These are phyloP conservation scores for Pestalotiopsis fici DNA, from an alignment of 2,329 filamentous ascomycete species.

Conservation along the genomic window DNA sequence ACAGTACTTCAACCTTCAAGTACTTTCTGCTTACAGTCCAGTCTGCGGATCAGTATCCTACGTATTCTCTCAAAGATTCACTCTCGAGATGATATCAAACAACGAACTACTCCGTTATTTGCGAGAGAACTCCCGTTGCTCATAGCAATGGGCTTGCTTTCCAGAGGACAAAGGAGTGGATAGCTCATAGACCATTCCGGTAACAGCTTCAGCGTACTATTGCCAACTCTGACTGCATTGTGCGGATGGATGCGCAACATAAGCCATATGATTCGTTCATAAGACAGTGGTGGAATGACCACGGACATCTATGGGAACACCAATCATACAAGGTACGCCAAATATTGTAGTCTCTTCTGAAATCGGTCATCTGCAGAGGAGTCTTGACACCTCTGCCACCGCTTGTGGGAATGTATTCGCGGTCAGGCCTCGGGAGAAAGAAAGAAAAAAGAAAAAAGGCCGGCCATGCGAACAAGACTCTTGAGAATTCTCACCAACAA, in stretches of 20 bases:
- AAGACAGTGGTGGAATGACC: conserved; percentile 11
- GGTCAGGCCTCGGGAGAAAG: no score
- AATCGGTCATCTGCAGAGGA: not conserved
- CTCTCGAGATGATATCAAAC: not conserved
- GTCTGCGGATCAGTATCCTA: not conserved
- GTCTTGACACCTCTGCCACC: conserved; percentile 6
- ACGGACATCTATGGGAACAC: conserved; percentile 25
- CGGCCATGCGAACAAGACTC: no score
- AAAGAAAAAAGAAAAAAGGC: not conserved
- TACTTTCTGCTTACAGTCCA: not conserved
- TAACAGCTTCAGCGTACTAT: not conserved
- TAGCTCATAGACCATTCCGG: not conserved
- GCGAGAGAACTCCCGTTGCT: not conserved
- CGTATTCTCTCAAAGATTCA: not conserved
- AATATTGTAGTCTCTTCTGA: conserved; percentile 18
- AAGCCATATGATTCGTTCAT: not conserved
- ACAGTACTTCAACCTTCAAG: not conserved
- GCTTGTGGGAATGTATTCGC: not conserved
- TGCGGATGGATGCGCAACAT: not conserved
- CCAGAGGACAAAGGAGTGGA: not conserved
- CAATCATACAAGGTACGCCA: conserved; percentile 17
- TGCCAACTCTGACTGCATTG: not conserved
- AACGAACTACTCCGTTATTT: not conserved
- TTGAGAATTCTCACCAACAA: not conserved
- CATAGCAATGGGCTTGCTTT: not conserved